Evolutionary conservation across 768 basidiomycete species (phyloP).

Genomic region (Leucocoprinus leucothites): DNA sequence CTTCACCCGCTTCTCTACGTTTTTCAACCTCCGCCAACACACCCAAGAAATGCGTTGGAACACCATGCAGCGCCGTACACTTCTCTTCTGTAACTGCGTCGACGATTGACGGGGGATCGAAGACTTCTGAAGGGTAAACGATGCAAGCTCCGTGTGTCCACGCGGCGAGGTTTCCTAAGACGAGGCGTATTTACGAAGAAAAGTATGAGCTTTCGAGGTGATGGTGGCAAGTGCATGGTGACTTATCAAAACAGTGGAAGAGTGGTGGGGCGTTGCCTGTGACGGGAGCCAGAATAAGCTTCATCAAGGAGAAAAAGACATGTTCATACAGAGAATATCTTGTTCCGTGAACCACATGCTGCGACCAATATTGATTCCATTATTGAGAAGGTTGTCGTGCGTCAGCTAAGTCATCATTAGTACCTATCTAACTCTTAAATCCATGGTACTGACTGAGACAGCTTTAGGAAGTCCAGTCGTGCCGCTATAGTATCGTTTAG

Average conservation of each 20-base stretch:
- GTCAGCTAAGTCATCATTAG: slow-evolving; percentile 50
- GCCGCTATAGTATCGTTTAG: slow-evolving; percentile 41
- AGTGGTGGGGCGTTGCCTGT: slow-evolving; percentile 80
- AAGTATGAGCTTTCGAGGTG: slow-evolving; percentile 13
- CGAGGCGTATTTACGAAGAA: slow-evolving; percentile 50
- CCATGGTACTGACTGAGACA: slow-evolving; percentile 56
- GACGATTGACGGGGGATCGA: slow-evolving; percentile 62
- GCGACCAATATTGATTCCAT: slow-evolving; percentile 64
- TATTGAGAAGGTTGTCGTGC: slow-evolving; percentile 77
- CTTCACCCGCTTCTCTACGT: slow-evolving; percentile 42
- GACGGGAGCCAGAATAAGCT: not conserved
- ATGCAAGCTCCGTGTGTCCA: slow-evolving; percentile 74
- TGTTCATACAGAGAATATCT: slow-evolving; percentile 61
- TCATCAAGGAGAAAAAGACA: not conserved
- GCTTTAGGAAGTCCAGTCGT: slow-evolving; percentile 83
- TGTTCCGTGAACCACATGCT: slow-evolving; percentile 65
- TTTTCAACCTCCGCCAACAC: slow-evolving; percentile 65
- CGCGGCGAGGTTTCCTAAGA: slow-evolving; percentile 77
- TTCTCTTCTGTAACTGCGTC: slow-evolving; percentile 64
- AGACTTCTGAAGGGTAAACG: slow-evolving; percentile 71
- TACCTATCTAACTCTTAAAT: not conserved
- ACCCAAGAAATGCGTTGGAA: slow-evolving; percentile 82
- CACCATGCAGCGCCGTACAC: slow-evolving; percentile 81
- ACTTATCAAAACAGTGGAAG: slow-evolving; percentile 91
- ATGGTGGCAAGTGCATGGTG: slow-evolving; percentile 11